Percentiles rank a stretch among this genome's conserved stretches.
These are phyloP conservation scores for Amanita polypyramis DNA, from an alignment of 768 basidiomycete species.

Conservation along the genomic window DNA sequence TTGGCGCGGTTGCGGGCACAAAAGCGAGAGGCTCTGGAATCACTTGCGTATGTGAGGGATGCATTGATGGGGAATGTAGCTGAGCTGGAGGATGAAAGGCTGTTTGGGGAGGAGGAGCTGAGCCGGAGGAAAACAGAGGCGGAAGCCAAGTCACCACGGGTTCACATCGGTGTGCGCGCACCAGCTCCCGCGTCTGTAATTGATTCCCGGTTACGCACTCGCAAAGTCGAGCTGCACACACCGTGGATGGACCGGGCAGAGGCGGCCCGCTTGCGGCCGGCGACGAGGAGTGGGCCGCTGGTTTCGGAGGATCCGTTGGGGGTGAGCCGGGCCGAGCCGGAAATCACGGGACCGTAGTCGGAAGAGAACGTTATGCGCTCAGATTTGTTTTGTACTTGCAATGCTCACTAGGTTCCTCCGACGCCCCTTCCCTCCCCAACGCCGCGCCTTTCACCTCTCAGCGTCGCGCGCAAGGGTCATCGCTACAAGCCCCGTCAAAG, in stretches of 20 bases:
- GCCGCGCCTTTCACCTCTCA: conserved; percentile 60
- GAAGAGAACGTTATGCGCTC: background rate
- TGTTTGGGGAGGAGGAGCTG: conserved; percentile 46
- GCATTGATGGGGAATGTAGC: conserved; percentile 45
- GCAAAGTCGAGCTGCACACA: conserved; percentile 39
- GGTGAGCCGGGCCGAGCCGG: conserved; percentile 6
- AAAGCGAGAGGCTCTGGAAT: conserved; percentile 60
- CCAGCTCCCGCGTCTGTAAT: conserved; percentile 29
- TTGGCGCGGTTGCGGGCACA: conserved; percentile 28
- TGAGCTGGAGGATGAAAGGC: conserved; percentile 54
- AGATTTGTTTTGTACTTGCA: background rate
- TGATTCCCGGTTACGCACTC: conserved; percentile 26
- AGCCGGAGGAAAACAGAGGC: conserved; percentile 24
- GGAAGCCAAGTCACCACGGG: conserved; percentile 10
- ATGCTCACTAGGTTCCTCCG: conserved; percentile 47
- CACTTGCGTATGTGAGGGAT: conserved; percentile 69
- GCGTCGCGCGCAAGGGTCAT: conserved; percentile 48
- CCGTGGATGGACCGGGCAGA: conserved; percentile 26
- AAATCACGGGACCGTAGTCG: conserved; percentile 6
- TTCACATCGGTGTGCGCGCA: conserved; percentile 17
- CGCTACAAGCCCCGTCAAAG: conserved; percentile 66
- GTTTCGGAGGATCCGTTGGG: conserved; percentile 12
- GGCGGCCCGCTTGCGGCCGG: conserved; percentile 43
- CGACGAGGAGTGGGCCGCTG: conserved; percentile 27
- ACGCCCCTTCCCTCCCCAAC: conserved; percentile 35